Conservation (phyloP, 371 early-diverging fungal species). For the Fennellomyces sp. region DNA sequence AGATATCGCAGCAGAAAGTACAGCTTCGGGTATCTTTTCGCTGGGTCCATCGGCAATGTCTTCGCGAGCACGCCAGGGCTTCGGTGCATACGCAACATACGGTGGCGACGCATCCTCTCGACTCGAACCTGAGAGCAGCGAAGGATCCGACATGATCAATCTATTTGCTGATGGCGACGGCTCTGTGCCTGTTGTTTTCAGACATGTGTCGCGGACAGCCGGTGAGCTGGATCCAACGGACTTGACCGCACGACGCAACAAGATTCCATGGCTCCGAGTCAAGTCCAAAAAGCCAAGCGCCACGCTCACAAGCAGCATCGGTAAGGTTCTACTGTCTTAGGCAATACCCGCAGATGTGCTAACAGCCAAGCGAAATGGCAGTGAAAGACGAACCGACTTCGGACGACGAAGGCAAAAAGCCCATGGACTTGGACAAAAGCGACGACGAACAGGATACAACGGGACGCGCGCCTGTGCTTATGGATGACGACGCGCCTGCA, state of each 20-base stretch:
- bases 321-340: neutral
- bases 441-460: conserved; percentile 16
- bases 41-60: conserved; percentile 61
- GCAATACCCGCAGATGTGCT: too few species aligned
- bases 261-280: conserved; percentile 34
- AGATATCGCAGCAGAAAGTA: conserved; percentile 32
- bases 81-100: conserved; percentile 36
- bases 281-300: conserved; percentile 11
- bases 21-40: conserved; percentile 72
- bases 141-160: conserved; percentile 34
- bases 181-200: conserved; percentile 40
- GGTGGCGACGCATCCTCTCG: conserved; percentile 31
- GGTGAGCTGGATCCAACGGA: conserved; percentile 48
- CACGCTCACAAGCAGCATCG: neutral
- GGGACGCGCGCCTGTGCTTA: conserved; percentile 12
- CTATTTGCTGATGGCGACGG: conserved; percentile 27
- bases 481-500: conserved; percentile 52
- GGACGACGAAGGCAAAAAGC: neutral
- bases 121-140: conserved; percentile 25
- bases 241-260: conserved; percentile 19
- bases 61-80: conserved; percentile 22
- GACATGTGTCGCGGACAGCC: conserved; percentile 33
- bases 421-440: conserved; percentile 12
- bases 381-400: conserved; percentile 15
- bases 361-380: too few species aligned